phyloP scores from a whole-genome alignment of 106 monocot species.

The Chionographis japonica region DNA sequence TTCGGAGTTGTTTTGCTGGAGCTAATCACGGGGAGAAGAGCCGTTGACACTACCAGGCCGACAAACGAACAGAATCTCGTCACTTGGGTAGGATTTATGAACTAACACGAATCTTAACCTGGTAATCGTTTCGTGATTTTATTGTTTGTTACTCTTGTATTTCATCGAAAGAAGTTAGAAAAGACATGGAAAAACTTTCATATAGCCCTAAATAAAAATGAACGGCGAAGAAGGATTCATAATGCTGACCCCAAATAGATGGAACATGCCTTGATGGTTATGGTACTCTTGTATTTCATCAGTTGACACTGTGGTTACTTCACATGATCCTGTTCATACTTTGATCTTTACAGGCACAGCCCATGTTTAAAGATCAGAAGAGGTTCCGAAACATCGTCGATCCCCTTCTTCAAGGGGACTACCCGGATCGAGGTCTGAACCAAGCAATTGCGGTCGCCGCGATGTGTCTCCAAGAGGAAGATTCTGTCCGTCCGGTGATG shows the following conservation, averaged over 20 bases:
- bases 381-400: conserved; percentile 38
- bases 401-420: conserved; percentile 30
- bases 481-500: conserved; percentile 40
- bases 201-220: no score
- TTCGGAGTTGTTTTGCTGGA: conserved; percentile 60
- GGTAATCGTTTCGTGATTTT: not conserved
- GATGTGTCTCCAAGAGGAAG: conserved; percentile 60
- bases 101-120: not conserved
- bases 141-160: no score
- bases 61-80: conserved; percentile 38
- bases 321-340: no score
- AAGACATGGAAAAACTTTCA: no score
- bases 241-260: no score
- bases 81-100: conserved; percentile 28
- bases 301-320: no score
- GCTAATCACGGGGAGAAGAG: conserved; percentile 49
- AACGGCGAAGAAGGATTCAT: no score
- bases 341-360: conserved; percentile 26
- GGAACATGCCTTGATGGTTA: no score
- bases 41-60: conserved; percentile 31
- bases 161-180: no score
- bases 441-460: conserved; percentile 57
- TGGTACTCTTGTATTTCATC: no score
- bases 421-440: conserved; percentile 33
- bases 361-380: conserved; percentile 44